Base-by-base conservation (phyloP, 495 filamentous ascomycete genomes). In the Choiromyces venosus region DNA sequence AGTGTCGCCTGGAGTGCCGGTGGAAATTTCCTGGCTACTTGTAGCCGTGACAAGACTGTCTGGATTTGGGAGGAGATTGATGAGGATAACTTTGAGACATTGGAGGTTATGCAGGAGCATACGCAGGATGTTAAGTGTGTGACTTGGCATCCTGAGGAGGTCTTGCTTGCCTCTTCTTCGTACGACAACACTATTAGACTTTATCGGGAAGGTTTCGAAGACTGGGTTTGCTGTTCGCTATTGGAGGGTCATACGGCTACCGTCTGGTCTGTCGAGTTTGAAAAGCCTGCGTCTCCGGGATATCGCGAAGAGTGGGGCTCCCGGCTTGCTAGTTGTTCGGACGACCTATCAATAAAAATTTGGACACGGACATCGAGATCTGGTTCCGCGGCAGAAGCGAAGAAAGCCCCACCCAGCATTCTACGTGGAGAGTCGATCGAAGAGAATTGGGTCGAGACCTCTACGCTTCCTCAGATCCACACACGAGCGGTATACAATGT, bases 61-160 rank as follows among this genome's bases (percentile, higher is more conserved):
- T 99, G 95, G 95, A 91, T 99, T 67, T 99, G 95, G 95, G 95
- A 99, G 82, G 94, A 97, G 80, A 86, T 98, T 4, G 86, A 86
- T 29, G 93, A 94, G 37, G 94, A 97, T 80, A 94, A 97, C 74
- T 97, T 92, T 81, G 95, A 99, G 87, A 97, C 95, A 9, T 88
- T 97, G 8, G 94, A 94, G 0, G 94, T 99, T 71, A 86, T 97
- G 82, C 91, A 90, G 82, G 95, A 98, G 82, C 95, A 99, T 80
- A 91, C 91, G 37, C 94, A 91, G 19, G 95, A 99, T 81, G 94
- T 99, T 46, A 99, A 99, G 81, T 92, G 89, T 71, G 92, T 99
- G 6, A 86, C 88, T 0, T 99, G 95, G 95, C 91, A 95, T 80
- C 92, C 93, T 3, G 87, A 88, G 42, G 89, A 92, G 77, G 84